Evolutionary conservation across 1,284 basidiomycete genomes (phyloP).

Genomic region (Stygiomarasmius scandens): DNA sequence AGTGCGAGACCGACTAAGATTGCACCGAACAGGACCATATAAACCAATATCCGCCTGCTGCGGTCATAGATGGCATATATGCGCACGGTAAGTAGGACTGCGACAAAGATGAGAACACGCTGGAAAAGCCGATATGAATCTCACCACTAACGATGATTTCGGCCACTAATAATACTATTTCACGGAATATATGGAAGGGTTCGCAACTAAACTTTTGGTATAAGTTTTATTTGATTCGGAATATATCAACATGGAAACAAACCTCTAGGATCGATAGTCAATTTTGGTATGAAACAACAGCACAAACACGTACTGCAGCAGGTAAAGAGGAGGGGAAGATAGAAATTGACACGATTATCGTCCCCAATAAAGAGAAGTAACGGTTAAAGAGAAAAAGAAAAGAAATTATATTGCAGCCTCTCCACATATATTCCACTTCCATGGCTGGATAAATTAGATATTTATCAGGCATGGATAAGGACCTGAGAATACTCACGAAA

Average conservation of each 20-base stretch:
- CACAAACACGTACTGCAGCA: slow-evolving; percentile 2
- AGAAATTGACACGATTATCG: slow-evolving; percentile 3
- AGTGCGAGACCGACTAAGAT: not conserved
- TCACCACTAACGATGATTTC: slow-evolving; percentile 10
- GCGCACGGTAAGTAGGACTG: slow-evolving; percentile 14
- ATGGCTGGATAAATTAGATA: not conserved
- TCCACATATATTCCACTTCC: slow-evolving; percentile 11
- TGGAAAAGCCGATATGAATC: not conserved
- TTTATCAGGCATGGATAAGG: not conserved
- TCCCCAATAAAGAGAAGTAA: slow-evolving; percentile 10
- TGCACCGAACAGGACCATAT: not conserved
- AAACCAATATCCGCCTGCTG: slow-evolving; percentile 4
- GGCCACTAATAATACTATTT: slow-evolving; percentile 7
- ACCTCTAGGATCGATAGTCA: not conserved
- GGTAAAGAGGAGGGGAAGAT: slow-evolving; percentile 3
- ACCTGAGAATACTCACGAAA: not conserved
- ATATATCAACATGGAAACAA: too few species aligned
- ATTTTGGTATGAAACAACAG: not conserved
- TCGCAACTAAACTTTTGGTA: slow-evolving; percentile 2
- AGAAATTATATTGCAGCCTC: not conserved
- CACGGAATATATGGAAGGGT: slow-evolving; percentile 13
- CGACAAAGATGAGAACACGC: not conserved
- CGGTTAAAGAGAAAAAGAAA: slow-evolving; percentile 8
- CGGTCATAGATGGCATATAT: slow-evolving; percentile 13
- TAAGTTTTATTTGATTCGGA: not conserved